Evolutionary conservation across 805 yeast genomes (phyloP).

Genomic region (Myxozyma mucilagina): DNA sequence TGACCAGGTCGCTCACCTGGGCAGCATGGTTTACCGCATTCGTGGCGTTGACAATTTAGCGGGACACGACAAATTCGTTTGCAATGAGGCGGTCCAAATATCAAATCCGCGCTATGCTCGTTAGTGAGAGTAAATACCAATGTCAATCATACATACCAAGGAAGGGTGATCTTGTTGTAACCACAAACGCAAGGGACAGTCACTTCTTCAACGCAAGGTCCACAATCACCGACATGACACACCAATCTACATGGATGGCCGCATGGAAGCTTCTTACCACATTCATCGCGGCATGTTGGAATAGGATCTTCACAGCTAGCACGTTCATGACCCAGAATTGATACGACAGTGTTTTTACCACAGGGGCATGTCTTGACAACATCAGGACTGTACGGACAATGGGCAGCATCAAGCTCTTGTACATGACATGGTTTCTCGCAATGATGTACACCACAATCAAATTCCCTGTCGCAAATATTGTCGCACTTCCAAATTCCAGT

Average conservation of each 20-base stretch:
- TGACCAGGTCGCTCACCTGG: conserved; percentile 62
- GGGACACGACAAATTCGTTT: conserved; percentile 68
- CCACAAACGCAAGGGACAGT: conserved; percentile 65
- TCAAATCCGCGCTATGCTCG: conserved; percentile 11
- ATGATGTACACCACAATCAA: conserved; percentile 65
- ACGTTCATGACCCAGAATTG: conserved; percentile 46
- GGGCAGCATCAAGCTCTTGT: conserved; percentile 42
- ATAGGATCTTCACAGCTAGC: conserved; percentile 70
- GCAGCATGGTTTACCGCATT: conserved; percentile 72
- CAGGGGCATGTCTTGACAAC: conserved; percentile 71
- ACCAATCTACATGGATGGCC: conserved; percentile 67
- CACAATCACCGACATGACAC: conserved; percentile 80
- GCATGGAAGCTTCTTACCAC: conserved; percentile 66
- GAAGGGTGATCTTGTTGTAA: conserved; percentile 35
- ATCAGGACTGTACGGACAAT: conserved; percentile 67
- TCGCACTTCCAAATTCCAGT: conserved; percentile 56
- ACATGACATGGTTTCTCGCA: conserved; percentile 59
- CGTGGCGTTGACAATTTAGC: conserved; percentile 78
- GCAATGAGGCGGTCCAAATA: conserved; percentile 55
- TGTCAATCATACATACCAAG: conserved; percentile 20
- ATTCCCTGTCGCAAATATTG: conserved; percentile 45
- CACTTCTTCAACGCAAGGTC: conserved; percentile 59
- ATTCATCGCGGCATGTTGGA: conserved; percentile 67
- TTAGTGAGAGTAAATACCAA: not conserved
- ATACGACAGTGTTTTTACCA: conserved; percentile 59